Conservation (phyloP, 352 stramenopile species). For the Globisporangium abappressorium region DNA sequence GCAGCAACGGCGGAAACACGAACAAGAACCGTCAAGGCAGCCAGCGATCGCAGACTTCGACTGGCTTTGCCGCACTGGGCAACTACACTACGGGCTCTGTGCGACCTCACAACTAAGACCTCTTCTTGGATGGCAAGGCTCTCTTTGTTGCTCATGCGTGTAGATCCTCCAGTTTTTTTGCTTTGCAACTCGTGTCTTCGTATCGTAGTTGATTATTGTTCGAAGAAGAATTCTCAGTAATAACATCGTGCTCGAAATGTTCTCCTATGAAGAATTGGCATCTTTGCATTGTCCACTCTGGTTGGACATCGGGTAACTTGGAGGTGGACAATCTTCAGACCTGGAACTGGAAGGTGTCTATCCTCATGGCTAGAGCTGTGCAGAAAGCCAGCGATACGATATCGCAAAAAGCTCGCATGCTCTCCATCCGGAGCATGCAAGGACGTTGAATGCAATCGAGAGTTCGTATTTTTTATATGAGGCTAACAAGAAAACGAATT, state of each 20-base stretch:
- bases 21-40: conserved; percentile 7
- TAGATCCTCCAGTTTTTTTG: background rate
- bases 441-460: background rate
- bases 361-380: too few relatives aligned
- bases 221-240: background rate
- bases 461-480: background rate
- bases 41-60: conserved; percentile 6
- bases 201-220: background rate
- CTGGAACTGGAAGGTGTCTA: too few relatives aligned
- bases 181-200: background rate
- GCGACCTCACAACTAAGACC: conserved; percentile 8
- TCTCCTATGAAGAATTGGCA: background rate
- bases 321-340: background rate
- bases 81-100: conserved; percentile 13
- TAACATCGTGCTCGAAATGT: background rate
- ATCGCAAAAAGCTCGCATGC: too few relatives aligned
- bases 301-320: background rate
- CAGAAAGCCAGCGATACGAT: too few relatives aligned
- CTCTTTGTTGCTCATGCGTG: background rate
- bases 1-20: background rate
- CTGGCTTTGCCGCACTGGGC: conserved; percentile 1
- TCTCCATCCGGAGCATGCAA: too few relatives aligned
- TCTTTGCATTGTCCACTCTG: background rate
- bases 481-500: background rate
- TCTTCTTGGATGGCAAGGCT: background rate